Evolutionary conservation across 2,329 filamentous ascomycete genomes (phyloP), one percentile per base, ranked within the genome.

Genomic region (Teratosphaeriaceae sp.): DNA sequence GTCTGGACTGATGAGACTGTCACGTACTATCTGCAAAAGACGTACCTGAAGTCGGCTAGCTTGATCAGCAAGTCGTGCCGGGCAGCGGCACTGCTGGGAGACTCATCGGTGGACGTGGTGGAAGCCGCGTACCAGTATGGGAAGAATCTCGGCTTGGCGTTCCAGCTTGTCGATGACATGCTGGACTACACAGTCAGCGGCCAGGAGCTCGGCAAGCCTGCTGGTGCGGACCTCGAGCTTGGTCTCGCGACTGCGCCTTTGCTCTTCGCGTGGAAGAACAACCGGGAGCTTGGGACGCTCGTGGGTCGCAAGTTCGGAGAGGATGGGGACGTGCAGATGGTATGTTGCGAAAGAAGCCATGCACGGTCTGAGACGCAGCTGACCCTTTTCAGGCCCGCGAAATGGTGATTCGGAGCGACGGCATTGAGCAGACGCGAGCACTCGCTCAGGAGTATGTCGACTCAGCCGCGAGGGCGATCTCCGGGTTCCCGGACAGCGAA

Each of bases 141-240:
- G 40, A 88, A 88, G 67, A 97, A 98, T 57, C 65, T 98, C 37
- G 92, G 92, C 1, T 69, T 98, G 42, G 92, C 92, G 1, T 98
- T 98, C 69, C 92, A 98, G 73, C 76, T 98, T 8, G 90, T 98
- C 13, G 92, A 98, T 62, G 92, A 98, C 63, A 86, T 98, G 84
- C 74, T 98, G 56, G 92, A 98, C 65, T 98, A 97, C 65, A 97
- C 92, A 0, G 79, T 88, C 48, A 88, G 78, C 42, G 88, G 82
- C 31, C 76, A 79, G 46, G 88, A 96, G 63, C 71, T 98, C 31
- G 92, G 92, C 19, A 98, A 98, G 69, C 92, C 92, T 2, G 87
- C 90, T 4, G 92, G 90, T 30, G 92, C 92, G 22, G 92, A 98
- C 66, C 67, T 98, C 49, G 88, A 97, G 67, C 72, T 98, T 22